Evolutionary conservation across 148 eudicot species (phyloP).

Genomic region (Pharnaceum exiguum): DNA sequence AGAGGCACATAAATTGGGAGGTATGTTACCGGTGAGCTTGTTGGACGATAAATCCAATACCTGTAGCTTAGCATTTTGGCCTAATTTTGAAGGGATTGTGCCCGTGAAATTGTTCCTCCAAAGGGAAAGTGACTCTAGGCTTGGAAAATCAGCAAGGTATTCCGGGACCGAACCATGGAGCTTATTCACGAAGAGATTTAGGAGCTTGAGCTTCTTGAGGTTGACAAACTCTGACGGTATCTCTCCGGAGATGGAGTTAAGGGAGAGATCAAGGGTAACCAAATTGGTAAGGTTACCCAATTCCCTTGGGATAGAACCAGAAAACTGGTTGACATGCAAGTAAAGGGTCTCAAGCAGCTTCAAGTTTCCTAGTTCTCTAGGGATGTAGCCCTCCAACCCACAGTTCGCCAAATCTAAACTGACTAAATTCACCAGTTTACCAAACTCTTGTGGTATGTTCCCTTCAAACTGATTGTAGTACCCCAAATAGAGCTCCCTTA

Average conservation of each 20-base stretch:
- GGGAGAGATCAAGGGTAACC: slow-evolving; percentile 68
- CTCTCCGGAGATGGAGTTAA: slow-evolving; percentile 68
- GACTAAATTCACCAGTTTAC: slow-evolving; percentile 59
- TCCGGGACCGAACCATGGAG: slow-evolving; percentile 88
- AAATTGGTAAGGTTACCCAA: slow-evolving; percentile 66
- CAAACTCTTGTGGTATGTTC: slow-evolving; percentile 73
- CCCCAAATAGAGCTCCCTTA: slow-evolving; percentile 66
- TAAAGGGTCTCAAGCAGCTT: slow-evolving; percentile 52
- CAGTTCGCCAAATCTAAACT: slow-evolving; percentile 64
- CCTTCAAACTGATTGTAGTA: slow-evolving; percentile 65
- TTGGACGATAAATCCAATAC: slow-evolving; percentile 80
- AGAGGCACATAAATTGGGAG: slow-evolving; percentile 67
- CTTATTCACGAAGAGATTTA: slow-evolving; percentile 78
- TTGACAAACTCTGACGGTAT: slow-evolving; percentile 61
- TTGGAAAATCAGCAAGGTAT: slow-evolving; percentile 58
- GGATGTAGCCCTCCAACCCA: slow-evolving; percentile 62
- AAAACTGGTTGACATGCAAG: slow-evolving; percentile 51
- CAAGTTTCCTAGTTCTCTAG: slow-evolving; percentile 66
- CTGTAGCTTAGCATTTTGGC: slow-evolving; percentile 54
- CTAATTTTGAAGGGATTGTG: slow-evolving; percentile 61
- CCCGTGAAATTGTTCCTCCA: slow-evolving; percentile 98
- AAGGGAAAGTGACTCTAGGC: slow-evolving; percentile 47
- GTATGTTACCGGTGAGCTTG: slow-evolving; percentile 93
- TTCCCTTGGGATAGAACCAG: slow-evolving; percentile 68
- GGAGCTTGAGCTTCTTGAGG: slow-evolving; percentile 41